A percentile compares a stretch with the other conserved stretches of the same genome.
These are phyloP conservation scores for Helminthosporium solani DNA, from an alignment of 2,329 filamentous ascomycete genomes.

Conservation along the genomic window DNA sequence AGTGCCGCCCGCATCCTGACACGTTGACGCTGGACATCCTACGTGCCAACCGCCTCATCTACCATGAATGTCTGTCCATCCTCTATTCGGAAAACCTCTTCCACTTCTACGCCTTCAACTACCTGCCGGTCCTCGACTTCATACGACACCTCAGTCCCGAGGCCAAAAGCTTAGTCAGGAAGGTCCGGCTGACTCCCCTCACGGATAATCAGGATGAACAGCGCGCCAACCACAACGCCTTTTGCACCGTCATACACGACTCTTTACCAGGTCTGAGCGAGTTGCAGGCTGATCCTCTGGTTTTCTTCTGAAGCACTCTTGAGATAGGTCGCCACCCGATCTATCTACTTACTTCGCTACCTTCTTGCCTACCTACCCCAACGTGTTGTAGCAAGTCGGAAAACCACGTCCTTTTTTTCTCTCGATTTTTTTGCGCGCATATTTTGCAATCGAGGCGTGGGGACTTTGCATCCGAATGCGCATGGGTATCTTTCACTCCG, in stretches of 20 bases:
- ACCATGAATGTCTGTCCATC: constrained; percentile 42
- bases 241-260: constrained; percentile 44
- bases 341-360: not conserved
- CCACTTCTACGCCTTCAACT: constrained; percentile 44
- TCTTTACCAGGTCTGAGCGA: constrained; percentile 39
- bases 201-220: constrained; percentile 39
- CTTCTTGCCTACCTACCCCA: constrained; percentile 1
- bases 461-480: constrained; percentile 1
- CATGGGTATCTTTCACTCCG: constrained; percentile 4
- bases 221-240: constrained; percentile 37
- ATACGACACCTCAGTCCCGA: constrained; percentile 42
- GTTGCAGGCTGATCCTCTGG: constrained; percentile 39
- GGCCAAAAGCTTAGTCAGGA: constrained; percentile 40
- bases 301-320: constrained; percentile 31
- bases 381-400: constrained; percentile 4
- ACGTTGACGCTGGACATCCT: constrained; percentile 39
- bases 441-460: constrained; percentile 5
- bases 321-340: not conserved
- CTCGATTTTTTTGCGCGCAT: constrained; percentile 5
- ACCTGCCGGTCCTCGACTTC: constrained; percentile 43
- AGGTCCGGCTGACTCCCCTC: constrained; percentile 40
- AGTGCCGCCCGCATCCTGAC: constrained; percentile 37
- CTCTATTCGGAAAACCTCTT: constrained; percentile 44
- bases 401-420: constrained; percentile 1
- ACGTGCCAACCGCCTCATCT: constrained; percentile 40